phyloP scores from a whole-genome alignment of 495 filamentous ascomycete genomes.

The Saxispiralis lemnorum region DNA sequence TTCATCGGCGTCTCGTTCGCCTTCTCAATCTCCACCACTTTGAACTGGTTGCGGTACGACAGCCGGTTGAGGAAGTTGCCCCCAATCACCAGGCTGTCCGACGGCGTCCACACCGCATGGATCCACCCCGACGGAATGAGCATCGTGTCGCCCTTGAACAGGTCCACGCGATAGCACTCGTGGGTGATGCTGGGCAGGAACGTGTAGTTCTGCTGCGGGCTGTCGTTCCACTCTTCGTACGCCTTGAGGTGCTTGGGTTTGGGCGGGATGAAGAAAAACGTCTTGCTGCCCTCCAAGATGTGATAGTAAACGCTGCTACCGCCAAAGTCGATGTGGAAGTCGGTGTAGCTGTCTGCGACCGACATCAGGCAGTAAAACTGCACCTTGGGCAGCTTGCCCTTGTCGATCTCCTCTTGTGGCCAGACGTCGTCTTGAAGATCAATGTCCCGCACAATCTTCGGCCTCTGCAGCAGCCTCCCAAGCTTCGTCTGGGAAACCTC shows the following conservation, averaged over 20 bases:
- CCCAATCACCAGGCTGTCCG: constrained; percentile 58
- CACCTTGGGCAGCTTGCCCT: constrained; percentile 43
- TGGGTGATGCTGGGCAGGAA: constrained; percentile 51
- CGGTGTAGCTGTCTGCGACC: constrained; percentile 60
- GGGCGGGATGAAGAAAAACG: constrained; percentile 62
- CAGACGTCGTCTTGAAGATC: constrained; percentile 59
- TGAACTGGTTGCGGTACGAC: constrained; percentile 56
- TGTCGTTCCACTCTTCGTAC: constrained; percentile 63
- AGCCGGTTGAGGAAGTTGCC: constrained; percentile 58
- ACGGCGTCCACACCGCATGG: constrained; percentile 63
- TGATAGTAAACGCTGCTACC: constrained; percentile 67
- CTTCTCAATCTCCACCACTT: constrained; percentile 53
- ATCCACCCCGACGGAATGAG: constrained; percentile 69
- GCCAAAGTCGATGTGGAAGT: constrained; percentile 69
- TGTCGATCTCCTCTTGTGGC: constrained; percentile 42
- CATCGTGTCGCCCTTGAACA: constrained; percentile 59
- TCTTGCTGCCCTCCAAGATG: constrained; percentile 58
- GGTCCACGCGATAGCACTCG: constrained; percentile 56
- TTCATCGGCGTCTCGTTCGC: constrained; percentile 51
- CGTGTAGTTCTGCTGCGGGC: constrained; percentile 52
- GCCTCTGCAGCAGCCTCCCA: constrained; percentile 47
- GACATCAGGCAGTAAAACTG: constrained; percentile 66
- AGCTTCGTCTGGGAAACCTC: constrained; percentile 54
- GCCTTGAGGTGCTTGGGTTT: constrained; percentile 58
- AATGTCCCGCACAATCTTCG: constrained; percentile 52